A percentile compares a stretch with the other conserved stretches of the same genome.
Conservation (phyloP, 2,329 filamentous ascomycete species). For the Hypoxylon sp. region DNA sequence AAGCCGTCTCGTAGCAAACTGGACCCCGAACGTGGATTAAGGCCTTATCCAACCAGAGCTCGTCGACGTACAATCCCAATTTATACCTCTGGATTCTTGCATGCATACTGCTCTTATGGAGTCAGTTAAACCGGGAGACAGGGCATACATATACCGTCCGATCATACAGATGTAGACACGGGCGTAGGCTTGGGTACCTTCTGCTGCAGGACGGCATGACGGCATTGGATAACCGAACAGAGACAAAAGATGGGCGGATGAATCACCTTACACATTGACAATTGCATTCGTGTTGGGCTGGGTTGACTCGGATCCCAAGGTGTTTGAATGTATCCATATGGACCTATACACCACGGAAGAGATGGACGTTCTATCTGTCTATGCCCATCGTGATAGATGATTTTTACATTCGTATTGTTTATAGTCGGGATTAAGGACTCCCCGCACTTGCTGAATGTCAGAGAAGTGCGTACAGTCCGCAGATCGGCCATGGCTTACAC, state of each 20-base stretch:
- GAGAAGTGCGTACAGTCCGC: constrained; percentile 37
- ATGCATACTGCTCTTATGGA: constrained; percentile 40
- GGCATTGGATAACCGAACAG: constrained; percentile 39
- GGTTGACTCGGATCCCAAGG: constrained; percentile 25
- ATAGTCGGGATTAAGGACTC: constrained; percentile 42
- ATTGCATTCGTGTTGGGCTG: constrained; percentile 19
- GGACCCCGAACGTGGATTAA: constrained; percentile 39
- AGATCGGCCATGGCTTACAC: constrained; percentile 42
- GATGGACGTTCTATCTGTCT: background rate
- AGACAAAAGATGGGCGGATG: constrained; percentile 40
- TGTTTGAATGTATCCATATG: constrained; percentile 28
- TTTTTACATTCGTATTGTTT: constrained; percentile 27
- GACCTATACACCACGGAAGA: constrained; percentile 21
- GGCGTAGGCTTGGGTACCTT: constrained; percentile 22
- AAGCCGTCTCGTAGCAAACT: constrained; percentile 36
- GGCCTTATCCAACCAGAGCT: constrained; percentile 44
- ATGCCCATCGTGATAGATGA: constrained; percentile 19
- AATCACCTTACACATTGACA: constrained; percentile 39
- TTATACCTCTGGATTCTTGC: constrained; percentile 43
- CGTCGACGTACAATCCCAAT: constrained; percentile 38
- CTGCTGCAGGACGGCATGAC: constrained; percentile 33
- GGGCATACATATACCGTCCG: constrained; percentile 32
- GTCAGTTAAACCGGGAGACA: constrained; percentile 37
- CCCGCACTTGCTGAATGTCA: constrained; percentile 48
- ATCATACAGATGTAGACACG: constrained; percentile 32